Evolutionary conservation across 306 rosid genomes (phyloP).

Genomic region (Cucumis melo): DNA sequence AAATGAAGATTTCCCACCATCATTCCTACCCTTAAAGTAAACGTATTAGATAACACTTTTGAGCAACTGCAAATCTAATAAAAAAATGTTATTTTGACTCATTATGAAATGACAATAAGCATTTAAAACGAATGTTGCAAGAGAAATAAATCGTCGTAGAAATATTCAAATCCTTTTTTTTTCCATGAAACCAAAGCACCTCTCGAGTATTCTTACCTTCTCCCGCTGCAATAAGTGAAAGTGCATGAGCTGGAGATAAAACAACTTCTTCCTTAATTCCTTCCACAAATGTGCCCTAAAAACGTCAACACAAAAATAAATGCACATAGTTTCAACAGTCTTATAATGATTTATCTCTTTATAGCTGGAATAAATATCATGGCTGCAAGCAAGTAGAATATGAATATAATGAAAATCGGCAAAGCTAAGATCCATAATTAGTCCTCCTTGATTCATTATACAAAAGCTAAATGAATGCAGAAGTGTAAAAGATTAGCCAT

Average conservation of each 20-base stretch:
- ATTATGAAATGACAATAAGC: neutral
- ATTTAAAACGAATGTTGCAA: neutral
- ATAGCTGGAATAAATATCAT: neutral
- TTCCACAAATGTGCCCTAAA: conserved; percentile 91
- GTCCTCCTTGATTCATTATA: neutral
- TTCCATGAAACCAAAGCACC: neutral
- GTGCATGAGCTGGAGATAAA: conserved; percentile 96
- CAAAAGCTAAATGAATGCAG: neutral
- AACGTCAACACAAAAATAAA: neutral
- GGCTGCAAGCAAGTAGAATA: neutral
- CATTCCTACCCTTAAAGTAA: neutral
- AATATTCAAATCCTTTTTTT: neutral
- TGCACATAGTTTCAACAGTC: neutral
- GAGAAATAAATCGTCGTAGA: neutral
- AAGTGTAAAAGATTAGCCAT: neutral
- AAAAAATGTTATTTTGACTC: neutral
- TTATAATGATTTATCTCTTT: neutral
- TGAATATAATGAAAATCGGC: neutral
- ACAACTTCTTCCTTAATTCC: conserved; percentile 99
- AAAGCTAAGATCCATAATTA: neutral
- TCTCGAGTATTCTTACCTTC: conserved; percentile 48
- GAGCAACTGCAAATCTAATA: neutral
- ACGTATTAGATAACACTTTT: neutral
- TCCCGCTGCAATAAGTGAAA: conserved; percentile 96
- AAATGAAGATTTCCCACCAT: neutral